These are phyloP conservation scores for Rhizopogon roseolus DNA, from an alignment of 768 basidiomycete genomes.

Conservation along the genomic window DNA sequence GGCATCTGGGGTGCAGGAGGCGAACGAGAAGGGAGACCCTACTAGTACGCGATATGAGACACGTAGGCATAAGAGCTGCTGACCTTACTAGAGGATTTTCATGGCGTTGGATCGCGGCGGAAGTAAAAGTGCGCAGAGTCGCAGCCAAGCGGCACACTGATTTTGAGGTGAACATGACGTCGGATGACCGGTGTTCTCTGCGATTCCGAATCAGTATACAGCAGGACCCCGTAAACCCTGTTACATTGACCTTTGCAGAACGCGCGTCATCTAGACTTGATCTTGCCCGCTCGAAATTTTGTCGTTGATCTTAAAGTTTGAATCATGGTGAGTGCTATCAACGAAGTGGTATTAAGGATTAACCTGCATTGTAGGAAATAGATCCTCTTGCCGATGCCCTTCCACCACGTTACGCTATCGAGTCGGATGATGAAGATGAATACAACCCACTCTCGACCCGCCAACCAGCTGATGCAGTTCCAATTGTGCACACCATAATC, in stretches of 20 bases:
- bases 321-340: slow-evolving; percentile 2
- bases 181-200: neutral
- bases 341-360: neutral
- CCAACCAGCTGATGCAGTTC: slow-evolving; percentile 7
- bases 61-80: neutral
- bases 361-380: slow-evolving; percentile 33
- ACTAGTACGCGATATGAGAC: slow-evolving; percentile 17
- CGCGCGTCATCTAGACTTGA: neutral
- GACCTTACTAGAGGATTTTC: slow-evolving; percentile 52
- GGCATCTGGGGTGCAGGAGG: slow-evolving; percentile 54
- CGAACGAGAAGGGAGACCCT: slow-evolving; percentile 29
- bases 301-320: neutral
- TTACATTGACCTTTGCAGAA: neutral
- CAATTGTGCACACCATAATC: slow-evolving; percentile 31
- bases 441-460: slow-evolving; percentile 34
- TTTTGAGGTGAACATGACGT: slow-evolving; percentile 5
- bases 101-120: slow-evolving; percentile 28
- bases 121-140: slow-evolving; percentile 15
- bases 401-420: slow-evolving; percentile 57
- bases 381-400: slow-evolving; percentile 52
- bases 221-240: slow-evolving; percentile 5
- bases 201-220: neutral
- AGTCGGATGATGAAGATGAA: slow-evolving; percentile 70
- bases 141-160: neutral
- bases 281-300: neutral